Conservation (phyloP, 1,284 basidiomycete genomes). For the Irpex rosettiformis region DNA sequence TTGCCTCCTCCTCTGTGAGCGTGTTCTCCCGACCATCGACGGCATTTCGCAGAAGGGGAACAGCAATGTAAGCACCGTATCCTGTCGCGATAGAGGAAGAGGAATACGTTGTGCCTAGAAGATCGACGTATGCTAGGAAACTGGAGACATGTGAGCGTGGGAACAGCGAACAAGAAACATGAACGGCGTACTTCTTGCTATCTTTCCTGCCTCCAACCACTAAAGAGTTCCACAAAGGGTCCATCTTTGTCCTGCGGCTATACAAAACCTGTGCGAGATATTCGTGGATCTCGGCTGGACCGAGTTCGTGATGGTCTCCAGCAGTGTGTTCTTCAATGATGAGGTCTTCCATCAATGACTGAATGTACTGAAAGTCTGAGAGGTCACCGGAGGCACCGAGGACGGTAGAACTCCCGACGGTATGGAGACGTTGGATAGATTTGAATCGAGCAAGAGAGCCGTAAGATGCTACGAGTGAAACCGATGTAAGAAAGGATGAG, state of each 20-base stretch:
- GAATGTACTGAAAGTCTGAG: constrained; percentile 96
- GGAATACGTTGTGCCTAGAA: constrained; percentile 95
- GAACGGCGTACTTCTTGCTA: constrained; percentile 55
- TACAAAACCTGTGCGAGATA: constrained; percentile 94
- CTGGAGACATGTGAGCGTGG: constrained; percentile 39
- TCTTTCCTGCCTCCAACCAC: constrained; percentile 91
- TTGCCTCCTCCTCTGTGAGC: constrained; percentile 80
- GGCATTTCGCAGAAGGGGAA: constrained; percentile 88
- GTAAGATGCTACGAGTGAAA: constrained; percentile 75
- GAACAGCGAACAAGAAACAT: background rate
- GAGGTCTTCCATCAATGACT: constrained; percentile 71
- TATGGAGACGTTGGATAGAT: constrained; percentile 85
- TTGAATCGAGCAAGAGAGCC: constrained; percentile 97
- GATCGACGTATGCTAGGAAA: constrained; percentile 93
- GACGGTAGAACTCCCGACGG: constrained; percentile 82
- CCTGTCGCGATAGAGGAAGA: constrained; percentile 96
- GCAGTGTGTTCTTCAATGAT: constrained; percentile 78
- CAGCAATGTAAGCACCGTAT: constrained; percentile 93
- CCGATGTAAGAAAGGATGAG: background rate
- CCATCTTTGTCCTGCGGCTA: constrained; percentile 79
- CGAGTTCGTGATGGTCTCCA: constrained; percentile 82
- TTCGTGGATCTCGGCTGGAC: constrained; percentile 91
- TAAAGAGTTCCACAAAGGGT: constrained; percentile 96
- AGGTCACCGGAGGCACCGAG: constrained; percentile 96
- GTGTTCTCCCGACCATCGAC: constrained; percentile 80